Evolutionary conservation across 2,329 filamentous ascomycete genomes (phyloP), one percentile per base, ranked within the genome.

Genomic region (Aaosphaeria arxii): DNA sequence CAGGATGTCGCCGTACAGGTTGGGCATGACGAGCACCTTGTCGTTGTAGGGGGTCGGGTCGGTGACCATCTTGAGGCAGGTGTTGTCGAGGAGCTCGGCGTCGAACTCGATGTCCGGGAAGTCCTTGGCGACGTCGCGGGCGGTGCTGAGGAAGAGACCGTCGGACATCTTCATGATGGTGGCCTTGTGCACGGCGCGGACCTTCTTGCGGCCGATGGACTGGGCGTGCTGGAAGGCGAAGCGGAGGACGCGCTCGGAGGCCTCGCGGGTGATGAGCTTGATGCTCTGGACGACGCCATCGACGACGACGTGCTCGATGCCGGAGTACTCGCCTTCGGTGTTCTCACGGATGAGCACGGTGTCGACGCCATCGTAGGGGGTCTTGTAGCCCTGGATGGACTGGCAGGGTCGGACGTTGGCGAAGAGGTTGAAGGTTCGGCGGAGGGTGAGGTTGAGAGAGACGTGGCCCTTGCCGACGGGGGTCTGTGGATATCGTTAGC

Each of bases 91-190:
- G 59, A 99, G 84, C 83, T 99, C 94, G 64, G 89, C 89, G 71
- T 97, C 92, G 72, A 99, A 97, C 78, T 96, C 89, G 67, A 99
- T 89, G 63, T 86, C 81, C 56, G 94, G 94, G 84, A 89, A 99
- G 71, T 97, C 91, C 84, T 95, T 95, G 74, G 90, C 82, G 60
- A 99, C 84, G 53, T 94, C 83, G 61, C 85, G 80, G 62, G 87
- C 94, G 54, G 88, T 90, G 74, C 83, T 88, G 62, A 99, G 83
- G 86, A 99, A 99, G 54, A 99, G 89, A 78, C 94, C 94, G 74
- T 99, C 94, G 71, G 88, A 92, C 89, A 96, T 95, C 86, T 99
- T 99, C 94, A 99, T 99, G 80, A 99, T 99, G 71, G 94, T 97
- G 73, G 94, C 94, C 85, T 99, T 99, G 88, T 99, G 94, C 56